A percentile compares a stretch with the other conserved stretches of the same genome.
Conservation (phyloP, 768 basidiomycete genomes). For the Rhodotorula kratochvilovae region DNA sequence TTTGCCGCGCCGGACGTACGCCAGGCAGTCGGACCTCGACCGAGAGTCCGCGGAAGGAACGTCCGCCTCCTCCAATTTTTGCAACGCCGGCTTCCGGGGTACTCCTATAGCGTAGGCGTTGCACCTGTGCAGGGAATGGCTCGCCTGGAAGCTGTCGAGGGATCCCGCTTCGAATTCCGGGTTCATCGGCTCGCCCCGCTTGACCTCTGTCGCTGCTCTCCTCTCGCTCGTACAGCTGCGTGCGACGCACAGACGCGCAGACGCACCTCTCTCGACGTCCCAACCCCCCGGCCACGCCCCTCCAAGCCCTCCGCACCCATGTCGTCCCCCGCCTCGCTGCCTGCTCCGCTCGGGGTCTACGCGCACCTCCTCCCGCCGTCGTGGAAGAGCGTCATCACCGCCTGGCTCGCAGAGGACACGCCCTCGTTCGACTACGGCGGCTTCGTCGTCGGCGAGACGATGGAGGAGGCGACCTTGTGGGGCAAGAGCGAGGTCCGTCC, state of each 20-base stretch:
- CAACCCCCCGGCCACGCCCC: constrained; percentile 44
- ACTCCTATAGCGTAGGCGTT: no score
- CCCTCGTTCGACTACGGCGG: constrained; percentile 96
- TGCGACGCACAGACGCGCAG: no score
- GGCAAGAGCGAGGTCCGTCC: constrained; percentile 76
- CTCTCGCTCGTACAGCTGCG: no score
- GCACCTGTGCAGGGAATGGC: constrained; percentile 57
- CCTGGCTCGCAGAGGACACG: constrained; percentile 87
- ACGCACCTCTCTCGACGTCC: no score
- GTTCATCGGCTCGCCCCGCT: no score
- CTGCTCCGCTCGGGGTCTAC: constrained; percentile 41
- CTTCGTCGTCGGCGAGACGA: constrained; percentile 86
- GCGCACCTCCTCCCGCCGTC: constrained; percentile 80
- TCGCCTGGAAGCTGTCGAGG: no score
- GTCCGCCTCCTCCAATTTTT: no score
- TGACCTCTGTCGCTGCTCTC: no score
- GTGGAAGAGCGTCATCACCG: constrained; percentile 75
- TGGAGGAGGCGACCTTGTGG: constrained; percentile 77
- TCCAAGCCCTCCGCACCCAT: not conserved
- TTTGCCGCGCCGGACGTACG: not conserved
- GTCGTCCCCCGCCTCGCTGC: no score
- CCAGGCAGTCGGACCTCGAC: constrained; percentile 15
- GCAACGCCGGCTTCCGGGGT: no score
- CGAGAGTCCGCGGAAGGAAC: no score
- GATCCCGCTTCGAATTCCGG: constrained; percentile 53